Evolutionary conservation across 768 basidiomycete genomes (phyloP).

Genomic region (Lentinula edodes): DNA sequence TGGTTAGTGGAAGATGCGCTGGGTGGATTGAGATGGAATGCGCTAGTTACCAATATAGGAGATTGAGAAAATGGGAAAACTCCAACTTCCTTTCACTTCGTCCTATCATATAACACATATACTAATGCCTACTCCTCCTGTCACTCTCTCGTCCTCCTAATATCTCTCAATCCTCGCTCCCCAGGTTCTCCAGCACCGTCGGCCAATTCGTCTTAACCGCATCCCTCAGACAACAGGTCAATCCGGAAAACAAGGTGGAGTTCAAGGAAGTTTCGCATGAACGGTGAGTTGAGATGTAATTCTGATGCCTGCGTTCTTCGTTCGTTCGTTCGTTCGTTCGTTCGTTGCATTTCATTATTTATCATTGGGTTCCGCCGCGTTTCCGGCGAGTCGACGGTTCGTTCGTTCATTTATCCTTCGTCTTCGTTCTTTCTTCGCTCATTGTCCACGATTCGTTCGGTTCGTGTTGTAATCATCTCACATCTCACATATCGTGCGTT

Average conservation of each 20-base stretch:
- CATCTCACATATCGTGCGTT: too few relatives aligned
- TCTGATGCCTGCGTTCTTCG: too few relatives aligned
- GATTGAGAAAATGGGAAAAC: too few relatives aligned
- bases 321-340: not conserved
- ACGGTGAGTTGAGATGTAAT: constrained; percentile 48
- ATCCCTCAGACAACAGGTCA: constrained; percentile 87
- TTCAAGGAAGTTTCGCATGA: constrained; percentile 95
- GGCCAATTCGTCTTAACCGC: constrained; percentile 97
- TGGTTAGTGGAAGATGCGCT: too few relatives aligned
- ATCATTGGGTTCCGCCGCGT: not conserved
- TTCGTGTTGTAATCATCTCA: too few relatives aligned
- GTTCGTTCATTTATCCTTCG: not conserved
- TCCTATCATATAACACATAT: too few relatives aligned
- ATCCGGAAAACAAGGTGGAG: constrained; percentile 72
- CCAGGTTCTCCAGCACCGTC: constrained; percentile 85
- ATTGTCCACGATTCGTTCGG: too few relatives aligned
- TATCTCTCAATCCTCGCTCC: not conserved
- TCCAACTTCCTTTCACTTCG: too few relatives aligned
- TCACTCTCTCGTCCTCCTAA: not conserved
- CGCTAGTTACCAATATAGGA: too few relatives aligned
- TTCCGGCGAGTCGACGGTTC: not conserved
- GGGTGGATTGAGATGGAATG: too few relatives aligned
- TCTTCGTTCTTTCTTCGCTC: too few relatives aligned
- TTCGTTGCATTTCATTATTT: not conserved
- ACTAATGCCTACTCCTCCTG: too few relatives aligned